Evolutionary conservation across 2,329 filamentous ascomycete genomes (phyloP).

Genomic region (Ceratocystiopsis sp.): DNA sequence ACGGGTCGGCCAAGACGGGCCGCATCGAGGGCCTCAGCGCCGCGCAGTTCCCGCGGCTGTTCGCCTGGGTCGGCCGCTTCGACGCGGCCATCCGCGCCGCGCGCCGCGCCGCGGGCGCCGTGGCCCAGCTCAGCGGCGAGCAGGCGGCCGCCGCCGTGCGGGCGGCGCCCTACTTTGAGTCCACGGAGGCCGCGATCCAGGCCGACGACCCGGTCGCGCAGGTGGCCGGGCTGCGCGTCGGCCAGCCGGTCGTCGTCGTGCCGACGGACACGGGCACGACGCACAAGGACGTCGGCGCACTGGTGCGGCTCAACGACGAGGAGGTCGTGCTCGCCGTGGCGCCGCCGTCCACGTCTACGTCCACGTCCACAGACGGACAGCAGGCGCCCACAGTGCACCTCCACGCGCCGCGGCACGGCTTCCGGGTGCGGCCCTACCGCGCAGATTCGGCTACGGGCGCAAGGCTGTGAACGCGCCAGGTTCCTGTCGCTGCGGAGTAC

Average conservation of each 20-base stretch:
- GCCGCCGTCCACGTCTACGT: conserved; percentile 14
- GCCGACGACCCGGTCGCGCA: conserved; percentile 26
- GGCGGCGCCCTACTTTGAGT: conserved; percentile 27
- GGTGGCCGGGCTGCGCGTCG: conserved; percentile 31
- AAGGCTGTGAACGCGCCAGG: conserved; percentile 8
- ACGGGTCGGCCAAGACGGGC: neutral
- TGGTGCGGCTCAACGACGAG: conserved; percentile 32
- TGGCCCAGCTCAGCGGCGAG: conserved; percentile 28
- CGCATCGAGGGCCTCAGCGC: conserved; percentile 23
- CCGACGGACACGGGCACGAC: conserved; percentile 44
- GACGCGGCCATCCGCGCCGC: conserved; percentile 26
- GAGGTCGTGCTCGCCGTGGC: conserved; percentile 42
- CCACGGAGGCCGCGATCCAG: conserved; percentile 21
- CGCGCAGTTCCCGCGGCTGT: conserved; percentile 38
- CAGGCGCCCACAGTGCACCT: conserved; percentile 26
- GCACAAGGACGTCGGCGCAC: conserved; percentile 38
- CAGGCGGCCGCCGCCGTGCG: conserved; percentile 33
- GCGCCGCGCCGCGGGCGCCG: conserved; percentile 13
- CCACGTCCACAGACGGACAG: conserved; percentile 15
- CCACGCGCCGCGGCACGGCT: conserved; percentile 45
- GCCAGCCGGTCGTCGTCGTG: conserved; percentile 38
- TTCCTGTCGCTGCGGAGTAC: too few species aligned
- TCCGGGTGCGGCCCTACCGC: conserved; percentile 25
- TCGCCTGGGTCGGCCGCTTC: conserved; percentile 49
- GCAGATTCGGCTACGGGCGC: conserved; percentile 1